Conservation (phyloP, 305 asterid species). For the Fraxinus platypoda region DNA sequence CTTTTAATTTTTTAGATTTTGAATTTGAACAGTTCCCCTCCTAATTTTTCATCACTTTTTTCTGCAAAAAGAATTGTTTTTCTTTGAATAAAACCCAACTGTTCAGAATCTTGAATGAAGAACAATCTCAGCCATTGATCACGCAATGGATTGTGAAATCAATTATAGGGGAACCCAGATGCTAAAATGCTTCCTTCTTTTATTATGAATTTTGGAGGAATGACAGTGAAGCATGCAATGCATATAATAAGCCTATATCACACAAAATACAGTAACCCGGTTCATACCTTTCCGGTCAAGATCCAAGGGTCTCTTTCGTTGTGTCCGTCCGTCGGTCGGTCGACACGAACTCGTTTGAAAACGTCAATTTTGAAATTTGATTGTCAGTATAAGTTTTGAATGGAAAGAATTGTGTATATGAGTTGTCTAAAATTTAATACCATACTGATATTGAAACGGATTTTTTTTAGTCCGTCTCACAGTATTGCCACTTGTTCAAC, state of each 20-base stretch:
- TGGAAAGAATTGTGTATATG: neutral
- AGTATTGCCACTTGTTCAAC: neutral
- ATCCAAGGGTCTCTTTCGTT: neutral
- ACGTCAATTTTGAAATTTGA: neutral
- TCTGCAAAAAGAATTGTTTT: constrained; percentile 22
- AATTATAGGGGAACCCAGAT: neutral
- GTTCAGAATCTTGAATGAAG: constrained; percentile 30
- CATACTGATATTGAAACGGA: neutral
- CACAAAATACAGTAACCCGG: neutral
- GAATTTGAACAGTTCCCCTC: constrained; percentile 61
- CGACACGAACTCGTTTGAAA: neutral
- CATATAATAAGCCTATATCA: neutral
- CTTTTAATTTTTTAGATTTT: constrained; percentile 46
- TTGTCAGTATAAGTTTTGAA: neutral
- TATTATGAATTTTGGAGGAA: constrained; percentile 6
- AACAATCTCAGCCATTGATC: constrained; percentile 4
- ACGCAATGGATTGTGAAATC: neutral
- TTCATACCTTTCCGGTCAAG: neutral
- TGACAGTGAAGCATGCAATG: constrained; percentile 13
- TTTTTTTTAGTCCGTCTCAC: neutral
- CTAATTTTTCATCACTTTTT: constrained; percentile 25
- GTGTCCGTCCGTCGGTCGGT: neutral
- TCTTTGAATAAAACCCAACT: constrained; percentile 1
- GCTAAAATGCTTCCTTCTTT: neutral
- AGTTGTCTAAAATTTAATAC: neutral